Base-by-base conservation (phyloP, 1,284 basidiomycete genomes). In the Cutaneotrichosporon mucoides region DNA sequence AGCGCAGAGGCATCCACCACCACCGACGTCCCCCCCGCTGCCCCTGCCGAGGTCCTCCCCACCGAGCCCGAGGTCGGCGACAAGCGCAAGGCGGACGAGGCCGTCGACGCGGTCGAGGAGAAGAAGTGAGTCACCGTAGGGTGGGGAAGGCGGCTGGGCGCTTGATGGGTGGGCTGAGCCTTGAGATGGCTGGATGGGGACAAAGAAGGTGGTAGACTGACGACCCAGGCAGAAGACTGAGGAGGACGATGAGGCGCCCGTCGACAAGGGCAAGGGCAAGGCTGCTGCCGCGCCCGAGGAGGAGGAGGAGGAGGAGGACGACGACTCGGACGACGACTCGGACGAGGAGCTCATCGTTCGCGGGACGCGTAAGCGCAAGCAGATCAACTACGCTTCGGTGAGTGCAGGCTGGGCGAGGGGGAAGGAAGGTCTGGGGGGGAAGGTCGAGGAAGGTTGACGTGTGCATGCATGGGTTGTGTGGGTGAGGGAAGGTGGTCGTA, bases 361-460 rank as follows among this genome's bases (percentile, higher is more conserved):
- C n/a, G 63, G 68, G 5, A 60, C 61, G 16, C 66, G 73, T 56
- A 66, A 55, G 56, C 64, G 69, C 42, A 66, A 64, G 55, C 53
- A 60, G 54, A 65, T 75, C 40, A 60, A 75, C 62, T 75, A 75
- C 53, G 36, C 70, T 40, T 64, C 68, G 8, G 73, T 75, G 56
- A 65, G 73, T 65, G 33, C 2, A 1, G 7, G 9, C 37, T 15
- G 12, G 8, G 2, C n/a, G 36, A 40, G 12, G 24, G 24, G 34
- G 47, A 49, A 13, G 34, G 47, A 8, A 35, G 35, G 48, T 13
- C 24, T 47, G 46, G 34, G 46, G 35, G 13, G 47, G 7, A 36
- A 35, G 47, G 47, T 13, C 6, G 34, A 8, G 43, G 13, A 10
- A 33, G 53, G 42, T 7, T 16, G 24, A 41, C 35, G 45, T 10